A percentile compares a stretch with the other conserved stretches of the same genome.
phyloP scores from a whole-genome alignment of 495 filamentous ascomycete genomes.

The Glutinoglossum americanum region DNA sequence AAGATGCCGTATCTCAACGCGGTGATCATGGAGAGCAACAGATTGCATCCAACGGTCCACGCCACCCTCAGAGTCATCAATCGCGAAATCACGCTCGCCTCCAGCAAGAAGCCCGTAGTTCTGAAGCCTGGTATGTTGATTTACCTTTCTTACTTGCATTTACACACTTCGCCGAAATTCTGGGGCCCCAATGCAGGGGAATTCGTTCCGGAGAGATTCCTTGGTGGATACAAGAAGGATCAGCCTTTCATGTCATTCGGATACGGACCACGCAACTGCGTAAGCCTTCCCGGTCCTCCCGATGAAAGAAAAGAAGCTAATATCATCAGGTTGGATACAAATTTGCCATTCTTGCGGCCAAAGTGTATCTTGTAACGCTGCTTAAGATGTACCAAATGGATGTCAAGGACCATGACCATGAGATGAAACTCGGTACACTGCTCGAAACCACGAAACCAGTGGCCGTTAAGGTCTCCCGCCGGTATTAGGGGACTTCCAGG shows the following conservation, averaged over 20 bases:
- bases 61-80: slow-evolving; percentile 1
- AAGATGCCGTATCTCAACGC: slow-evolving; percentile 11
- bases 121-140: slow-evolving; percentile 10
- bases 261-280: slow-evolving; percentile 11
- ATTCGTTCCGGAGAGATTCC: slow-evolving; percentile 10
- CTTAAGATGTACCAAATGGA: slow-evolving; percentile 8
- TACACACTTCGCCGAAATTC: slow-evolving; percentile 8
- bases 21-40: slow-evolving; percentile 9
- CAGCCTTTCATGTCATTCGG: slow-evolving; percentile 10
- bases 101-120: slow-evolving; percentile 6
- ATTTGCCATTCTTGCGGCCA: slow-evolving; percentile 9
- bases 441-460: slow-evolving; percentile 10
- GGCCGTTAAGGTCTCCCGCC: slow-evolving; percentile 8
- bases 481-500: background rate
- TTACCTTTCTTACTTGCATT: slow-evolving; percentile 8
- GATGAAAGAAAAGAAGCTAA: background rate
- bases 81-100: slow-evolving; percentile 3
- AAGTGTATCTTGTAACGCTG: slow-evolving; percentile 9
- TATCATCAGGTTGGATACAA: slow-evolving; percentile 2
- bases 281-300: slow-evolving; percentile 6
- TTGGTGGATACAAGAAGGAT: slow-evolving; percentile 8
- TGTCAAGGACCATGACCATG: slow-evolving; percentile 9
- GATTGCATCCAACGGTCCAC: slow-evolving; percentile 10
- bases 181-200: slow-evolving; percentile 6
- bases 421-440: slow-evolving; percentile 8